These are phyloP conservation scores for Echeveria elegans DNA, from an alignment of 164 flowering plant species.

Conservation along the genomic window DNA sequence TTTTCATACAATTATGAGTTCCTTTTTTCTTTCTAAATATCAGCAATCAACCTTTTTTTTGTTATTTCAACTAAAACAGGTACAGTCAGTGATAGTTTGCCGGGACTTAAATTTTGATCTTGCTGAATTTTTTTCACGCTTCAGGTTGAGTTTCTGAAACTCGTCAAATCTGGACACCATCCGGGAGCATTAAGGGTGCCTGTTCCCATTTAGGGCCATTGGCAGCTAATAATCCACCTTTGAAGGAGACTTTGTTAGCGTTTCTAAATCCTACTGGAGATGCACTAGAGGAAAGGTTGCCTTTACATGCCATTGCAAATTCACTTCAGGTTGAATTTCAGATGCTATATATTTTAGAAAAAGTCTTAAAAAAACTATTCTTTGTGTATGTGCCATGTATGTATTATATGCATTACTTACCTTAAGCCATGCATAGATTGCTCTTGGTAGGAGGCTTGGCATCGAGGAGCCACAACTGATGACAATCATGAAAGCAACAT, in stretches of 20 bases:
- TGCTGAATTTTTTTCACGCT: slow-evolving; percentile 13
- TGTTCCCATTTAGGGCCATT: slow-evolving; percentile 76
- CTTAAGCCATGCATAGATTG: slow-evolving; percentile 44
- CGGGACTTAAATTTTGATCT: too few relatives aligned
- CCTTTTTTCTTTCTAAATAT: neutral
- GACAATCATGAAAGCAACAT: slow-evolving; percentile 83
- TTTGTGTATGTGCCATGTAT: too few relatives aligned
- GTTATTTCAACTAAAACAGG: slow-evolving; percentile 90
- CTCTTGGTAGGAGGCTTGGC: slow-evolving; percentile 75
- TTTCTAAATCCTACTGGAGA: slow-evolving; percentile 63
- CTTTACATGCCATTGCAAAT: slow-evolving; percentile 71
- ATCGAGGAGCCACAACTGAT: slow-evolving; percentile 94
- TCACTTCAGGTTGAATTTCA: slow-evolving; percentile 67
- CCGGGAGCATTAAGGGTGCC: slow-evolving; percentile 69
- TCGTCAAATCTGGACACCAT: slow-evolving; percentile 71
- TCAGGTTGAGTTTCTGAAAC: slow-evolving; percentile 91
- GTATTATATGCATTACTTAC: neutral
- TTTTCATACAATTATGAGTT: neutral
- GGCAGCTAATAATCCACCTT: slow-evolving; percentile 68
- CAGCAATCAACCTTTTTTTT: too few relatives aligned
- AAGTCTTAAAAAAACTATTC: too few relatives aligned
- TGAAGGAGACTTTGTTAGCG: slow-evolving; percentile 86
- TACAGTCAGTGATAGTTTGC: slow-evolving; percentile 18
- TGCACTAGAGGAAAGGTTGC: slow-evolving; percentile 42
- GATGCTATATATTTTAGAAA: too few relatives aligned